Conservation (phyloP, 371 early-diverging fungal genomes). For the Syncephalastrum monosporum region DNA sequence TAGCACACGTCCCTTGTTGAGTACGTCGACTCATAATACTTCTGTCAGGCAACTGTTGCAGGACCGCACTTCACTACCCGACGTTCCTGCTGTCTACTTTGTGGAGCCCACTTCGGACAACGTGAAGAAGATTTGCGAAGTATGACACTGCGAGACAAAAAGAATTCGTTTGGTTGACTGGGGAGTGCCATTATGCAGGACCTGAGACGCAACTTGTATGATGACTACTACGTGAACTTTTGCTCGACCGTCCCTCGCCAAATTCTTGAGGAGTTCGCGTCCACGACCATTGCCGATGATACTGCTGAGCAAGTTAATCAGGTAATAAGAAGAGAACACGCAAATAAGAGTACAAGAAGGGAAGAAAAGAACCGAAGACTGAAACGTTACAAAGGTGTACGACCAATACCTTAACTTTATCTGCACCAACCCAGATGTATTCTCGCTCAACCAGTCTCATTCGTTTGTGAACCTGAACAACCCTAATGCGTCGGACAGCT, state of each 20-base stretch:
- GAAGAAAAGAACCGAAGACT: neutral
- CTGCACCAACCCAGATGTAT: conserved; percentile 91
- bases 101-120: conserved; percentile 89
- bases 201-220: conserved; percentile 87
- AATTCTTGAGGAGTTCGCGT: conserved; percentile 93
- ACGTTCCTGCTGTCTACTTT: conserved; percentile 99
- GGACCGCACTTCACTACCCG: conserved; percentile 85
- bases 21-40: neutral
- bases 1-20: neutral
- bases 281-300: conserved; percentile 68
- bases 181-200: conserved; percentile 58
- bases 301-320: conserved; percentile 79
- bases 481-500: conserved; percentile 73
- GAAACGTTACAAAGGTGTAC: conserved; percentile 58
- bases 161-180: neutral
- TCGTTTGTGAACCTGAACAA: conserved; percentile 82
- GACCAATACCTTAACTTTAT: conserved; percentile 97
- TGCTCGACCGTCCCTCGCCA: conserved; percentile 84
- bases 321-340: conserved; percentile 26
- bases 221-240: conserved; percentile 95
- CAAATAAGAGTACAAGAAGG: too few species aligned
- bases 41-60: conserved; percentile 66
- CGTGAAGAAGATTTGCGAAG: conserved; percentile 77
- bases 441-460: conserved; percentile 87
- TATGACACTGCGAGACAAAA: conserved; percentile 18